phyloP scores from a whole-genome alignment of 805 yeast genomes.

The Kazachstania kunashirensis region DNA sequence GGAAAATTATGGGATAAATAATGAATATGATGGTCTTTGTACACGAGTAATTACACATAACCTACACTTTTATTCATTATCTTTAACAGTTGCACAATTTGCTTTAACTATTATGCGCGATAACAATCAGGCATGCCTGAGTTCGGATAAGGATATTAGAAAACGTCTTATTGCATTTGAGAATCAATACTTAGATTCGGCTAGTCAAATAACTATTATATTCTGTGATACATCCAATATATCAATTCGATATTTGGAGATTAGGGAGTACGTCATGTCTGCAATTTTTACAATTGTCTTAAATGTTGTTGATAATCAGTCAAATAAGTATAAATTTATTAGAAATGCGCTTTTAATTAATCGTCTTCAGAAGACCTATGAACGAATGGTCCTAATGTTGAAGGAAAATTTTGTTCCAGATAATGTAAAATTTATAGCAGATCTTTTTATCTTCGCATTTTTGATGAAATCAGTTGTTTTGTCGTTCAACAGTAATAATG shows the following conservation, averaged over 20 bases:
- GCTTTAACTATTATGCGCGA: conserved; percentile 11
- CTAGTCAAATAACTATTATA: conserved; percentile 13
- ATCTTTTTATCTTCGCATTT: conserved; percentile 16
- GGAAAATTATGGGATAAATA: conserved; percentile 2
- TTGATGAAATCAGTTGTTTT: conserved; percentile 11
- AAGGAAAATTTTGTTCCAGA: conserved; percentile 11
- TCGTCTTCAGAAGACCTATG: conserved; percentile 4
- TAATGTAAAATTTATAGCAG: conserved; percentile 22
- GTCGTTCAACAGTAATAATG: conserved; percentile 8
- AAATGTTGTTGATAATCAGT: conserved; percentile 6
- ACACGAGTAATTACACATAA: conserved; percentile 8
- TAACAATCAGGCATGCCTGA: conserved; percentile 6
- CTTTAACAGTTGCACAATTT: conserved; percentile 8
- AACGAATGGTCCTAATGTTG: conserved; percentile 6
- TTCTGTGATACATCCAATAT: conserved; percentile 14
- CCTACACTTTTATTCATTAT: conserved; percentile 7
- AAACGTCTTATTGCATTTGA: conserved; percentile 2
- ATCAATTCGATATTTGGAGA: conserved; percentile 12
- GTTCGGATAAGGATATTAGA: conserved; percentile 1
- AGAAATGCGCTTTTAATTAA: conserved; percentile 3
- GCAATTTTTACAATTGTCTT: conserved; percentile 10
- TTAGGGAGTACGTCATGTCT: conserved; percentile 9
- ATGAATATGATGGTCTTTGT: conserved; percentile 7
- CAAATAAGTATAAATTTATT: conserved; percentile 3
- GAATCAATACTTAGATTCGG: conserved; percentile 3